Base-by-base conservation (phyloP, 2,329 filamentous ascomycete species). In the Fusarium siculi region DNA sequence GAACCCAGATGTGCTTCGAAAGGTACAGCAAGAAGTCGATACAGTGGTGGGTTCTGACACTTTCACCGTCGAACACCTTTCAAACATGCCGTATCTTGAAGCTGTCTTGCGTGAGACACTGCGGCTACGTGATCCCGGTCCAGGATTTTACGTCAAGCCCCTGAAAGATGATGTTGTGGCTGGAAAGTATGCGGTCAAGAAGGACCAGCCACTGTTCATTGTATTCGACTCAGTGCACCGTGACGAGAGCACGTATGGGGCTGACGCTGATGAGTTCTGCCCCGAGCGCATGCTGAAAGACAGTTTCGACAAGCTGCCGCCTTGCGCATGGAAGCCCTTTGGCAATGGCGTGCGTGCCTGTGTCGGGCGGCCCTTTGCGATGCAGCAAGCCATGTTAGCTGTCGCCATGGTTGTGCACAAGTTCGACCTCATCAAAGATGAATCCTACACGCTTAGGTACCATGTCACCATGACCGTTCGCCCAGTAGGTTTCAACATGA, bases 11-110 rank as follows among this genome's bases (percentile, higher is more conserved):
- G 84, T 85, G 4, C 89, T 91, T 69, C 81, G 82, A 39, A 89
- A 89, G 68, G 90, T 90, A 1, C 91, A 91, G 70, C 79, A 89
- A 64, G 92, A 94, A 77, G 89, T 94, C 12, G 92, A 94, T 74
- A 74, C 81, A 0, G 89, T 93, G 2, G 79, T 92, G 56, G 91
- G 91, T 3, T 85, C 83, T 40, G 86, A 86, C 0, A 83, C 86
- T 30, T 86, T 93, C 52, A 85, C 81, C 9, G 82, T 89, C 9
- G 87, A 92, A 2, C 90, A 93, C 73, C 80, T 94, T 53, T 82
- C 84, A 23, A 89, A 90, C 76, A 83, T 95, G 8, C 86, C 87
- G 2, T 95, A 93, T 74, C 85, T 93, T 53, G 85, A 87, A 32
- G 92, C 90, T 12, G 83, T 85, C 37, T 21, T 53, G n/a, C 21